phyloP scores from a whole-genome alignment of 2,329 filamentous ascomycete species.

The Aspergillaceae sp. region DNA sequence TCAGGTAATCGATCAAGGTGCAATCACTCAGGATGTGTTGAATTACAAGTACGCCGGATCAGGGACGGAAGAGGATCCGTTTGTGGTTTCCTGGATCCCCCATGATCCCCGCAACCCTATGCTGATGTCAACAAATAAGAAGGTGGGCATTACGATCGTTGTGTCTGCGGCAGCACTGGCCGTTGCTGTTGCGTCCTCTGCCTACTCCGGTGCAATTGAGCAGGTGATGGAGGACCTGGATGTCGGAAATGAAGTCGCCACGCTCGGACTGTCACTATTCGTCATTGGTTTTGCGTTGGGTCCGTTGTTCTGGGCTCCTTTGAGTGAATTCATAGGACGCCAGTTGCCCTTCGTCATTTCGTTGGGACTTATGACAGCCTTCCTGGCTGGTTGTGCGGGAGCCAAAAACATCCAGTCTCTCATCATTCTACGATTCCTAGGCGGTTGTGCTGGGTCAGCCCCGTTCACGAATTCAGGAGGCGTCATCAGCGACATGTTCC shows the following conservation, averaged over 20 bases:
- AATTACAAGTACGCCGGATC: slow-evolving; percentile 49
- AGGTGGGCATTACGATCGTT: slow-evolving; percentile 58
- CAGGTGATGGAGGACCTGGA: slow-evolving; percentile 48
- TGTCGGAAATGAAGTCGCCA: slow-evolving; percentile 46
- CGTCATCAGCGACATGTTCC: slow-evolving; percentile 53
- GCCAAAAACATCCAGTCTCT: slow-evolving; percentile 50
- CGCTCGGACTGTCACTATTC: slow-evolving; percentile 56
- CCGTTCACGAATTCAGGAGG: slow-evolving; percentile 37
- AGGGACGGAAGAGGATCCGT: slow-evolving; percentile 61
- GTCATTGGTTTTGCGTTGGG: slow-evolving; percentile 54
- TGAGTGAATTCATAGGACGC: slow-evolving; percentile 56
- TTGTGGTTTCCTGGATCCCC: slow-evolving; percentile 58
- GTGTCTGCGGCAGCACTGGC: slow-evolving; percentile 59
- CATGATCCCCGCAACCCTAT: slow-evolving; percentile 61
- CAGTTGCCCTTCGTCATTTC: slow-evolving; percentile 46
- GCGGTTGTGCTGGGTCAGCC: slow-evolving; percentile 51
- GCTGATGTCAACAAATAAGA: slow-evolving; percentile 47
- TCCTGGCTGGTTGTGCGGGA: slow-evolving; percentile 51
- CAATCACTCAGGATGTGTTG: slow-evolving; percentile 50
- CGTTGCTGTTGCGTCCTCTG: slow-evolving; percentile 61
- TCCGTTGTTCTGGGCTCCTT: slow-evolving; percentile 57
- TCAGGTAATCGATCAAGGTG: slow-evolving; percentile 50
- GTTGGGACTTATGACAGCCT: slow-evolving; percentile 49
- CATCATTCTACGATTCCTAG: slow-evolving; percentile 57
- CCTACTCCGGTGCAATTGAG: slow-evolving; percentile 28